Conservation (phyloP, 345 rosid genomes). For the Triadica sebifera region DNA sequence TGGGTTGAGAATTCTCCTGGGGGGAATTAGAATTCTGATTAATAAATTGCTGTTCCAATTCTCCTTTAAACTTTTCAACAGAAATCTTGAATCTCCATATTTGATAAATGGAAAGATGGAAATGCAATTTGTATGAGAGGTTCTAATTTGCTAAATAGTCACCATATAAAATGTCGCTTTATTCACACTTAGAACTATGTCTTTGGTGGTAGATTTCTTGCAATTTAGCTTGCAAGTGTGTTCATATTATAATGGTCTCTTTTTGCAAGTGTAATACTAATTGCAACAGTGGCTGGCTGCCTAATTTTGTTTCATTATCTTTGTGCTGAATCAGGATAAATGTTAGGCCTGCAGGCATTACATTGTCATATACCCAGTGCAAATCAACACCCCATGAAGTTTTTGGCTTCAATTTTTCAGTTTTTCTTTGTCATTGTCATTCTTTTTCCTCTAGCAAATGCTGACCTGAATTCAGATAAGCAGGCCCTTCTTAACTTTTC, state of each 20-base stretch:
- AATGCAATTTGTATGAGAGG: not conserved
- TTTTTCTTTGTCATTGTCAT: conserved; percentile 29
- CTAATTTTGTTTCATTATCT: conserved; percentile 20
- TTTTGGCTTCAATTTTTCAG: conserved; percentile 28
- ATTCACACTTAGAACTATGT: not conserved
- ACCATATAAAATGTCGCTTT: not conserved
- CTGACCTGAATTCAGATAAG: conserved; percentile 62
- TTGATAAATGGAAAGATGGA: not conserved
- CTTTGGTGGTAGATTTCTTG: not conserved
- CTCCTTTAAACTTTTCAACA: not conserved
- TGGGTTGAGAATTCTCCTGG: not conserved
- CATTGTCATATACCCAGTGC: conserved; percentile 22
- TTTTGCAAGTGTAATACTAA: not conserved
- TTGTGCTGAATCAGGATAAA: conserved; percentile 42
- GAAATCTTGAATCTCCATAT: not conserved
- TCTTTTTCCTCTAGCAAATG: conserved; percentile 37
- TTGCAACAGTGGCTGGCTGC: conserved; percentile 7
- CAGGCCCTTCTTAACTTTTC: conserved; percentile 68
- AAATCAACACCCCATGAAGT: conserved; percentile 35
- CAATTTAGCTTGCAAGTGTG: not conserved
- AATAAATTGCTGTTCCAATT: not conserved
- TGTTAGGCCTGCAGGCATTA: conserved; percentile 24
- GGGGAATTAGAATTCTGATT: conserved; percentile 3
- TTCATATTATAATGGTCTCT: not conserved
- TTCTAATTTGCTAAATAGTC: not conserved